Percentiles rank a stretch among this genome's conserved stretches.
These are phyloP conservation scores for Oehlia diaphana DNA, from an alignment of 192 early-diverging fungal genomes.

Conservation along the genomic window DNA sequence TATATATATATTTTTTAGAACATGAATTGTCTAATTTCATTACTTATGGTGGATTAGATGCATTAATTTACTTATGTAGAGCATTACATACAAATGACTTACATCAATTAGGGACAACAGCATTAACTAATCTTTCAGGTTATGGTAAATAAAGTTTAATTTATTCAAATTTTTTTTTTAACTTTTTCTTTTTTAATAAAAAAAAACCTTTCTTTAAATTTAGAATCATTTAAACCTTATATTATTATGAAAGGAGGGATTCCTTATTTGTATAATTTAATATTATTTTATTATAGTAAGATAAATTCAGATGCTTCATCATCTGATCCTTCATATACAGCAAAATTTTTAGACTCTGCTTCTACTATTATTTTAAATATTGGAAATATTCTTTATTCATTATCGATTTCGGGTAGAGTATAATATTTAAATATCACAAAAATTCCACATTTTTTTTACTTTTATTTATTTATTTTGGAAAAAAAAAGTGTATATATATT, in stretches of 20 bases:
- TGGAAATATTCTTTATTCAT: constrained; percentile 4
- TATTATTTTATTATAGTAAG: constrained; percentile 6
- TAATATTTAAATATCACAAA: not conserved
- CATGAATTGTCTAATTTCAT: constrained; percentile 45
- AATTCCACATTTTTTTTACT: not conserved
- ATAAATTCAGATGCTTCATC: not conserved
- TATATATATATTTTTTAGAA: constrained; percentile 30
- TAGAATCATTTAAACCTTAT: constrained; percentile 49
- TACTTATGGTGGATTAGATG: constrained; percentile 55
- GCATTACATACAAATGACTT: constrained; percentile 40
- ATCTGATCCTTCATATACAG: not conserved
- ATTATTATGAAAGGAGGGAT: constrained; percentile 55
- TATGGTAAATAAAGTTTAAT: constrained; percentile 36
- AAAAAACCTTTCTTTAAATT: not conserved
- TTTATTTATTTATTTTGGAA: not conserved
- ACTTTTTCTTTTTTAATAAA: not conserved
- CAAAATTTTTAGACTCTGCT: constrained; percentile 12
- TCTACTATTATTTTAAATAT: constrained; percentile 20
- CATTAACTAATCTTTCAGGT: constrained; percentile 50
- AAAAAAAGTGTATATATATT: not conserved
- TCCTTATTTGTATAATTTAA: constrained; percentile 29
- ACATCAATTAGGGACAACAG: constrained; percentile 47
- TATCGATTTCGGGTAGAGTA: constrained; percentile 2
- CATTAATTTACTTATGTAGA: constrained; percentile 51
- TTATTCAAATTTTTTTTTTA: not conserved